A percentile compares a stretch with the other conserved stretches of the same genome.
These are phyloP conservation scores for Colletotrichum sp. DNA, from an alignment of 2,329 filamentous ascomycete genomes.

Conservation along the genomic window DNA sequence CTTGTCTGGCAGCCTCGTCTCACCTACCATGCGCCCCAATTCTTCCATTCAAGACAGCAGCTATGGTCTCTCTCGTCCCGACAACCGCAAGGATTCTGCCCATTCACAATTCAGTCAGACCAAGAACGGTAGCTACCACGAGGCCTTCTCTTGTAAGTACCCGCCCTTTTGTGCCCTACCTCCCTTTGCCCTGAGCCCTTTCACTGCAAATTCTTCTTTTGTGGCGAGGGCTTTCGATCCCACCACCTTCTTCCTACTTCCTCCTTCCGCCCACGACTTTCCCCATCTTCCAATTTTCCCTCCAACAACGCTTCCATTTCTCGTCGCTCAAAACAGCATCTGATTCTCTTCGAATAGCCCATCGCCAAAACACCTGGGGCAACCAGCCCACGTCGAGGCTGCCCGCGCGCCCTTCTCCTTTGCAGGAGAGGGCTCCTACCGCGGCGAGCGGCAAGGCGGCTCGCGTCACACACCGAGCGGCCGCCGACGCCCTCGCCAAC, in stretches of 20 bases:
- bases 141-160: not conserved
- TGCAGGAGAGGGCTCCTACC: not conserved
- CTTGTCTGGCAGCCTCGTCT: constrained; percentile 7
- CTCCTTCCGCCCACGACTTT: not conserved
- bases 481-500: not conserved
- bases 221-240: not conserved
- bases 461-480: not conserved
- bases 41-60: not conserved
- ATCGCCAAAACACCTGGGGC: not conserved
- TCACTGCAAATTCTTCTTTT: not conserved
- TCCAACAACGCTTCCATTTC: not conserved
- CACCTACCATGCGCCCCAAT: not conserved
- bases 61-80: not conserved
- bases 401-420: not conserved
- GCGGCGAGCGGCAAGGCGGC: not conserved
- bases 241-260: not conserved
- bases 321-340: not conserved
- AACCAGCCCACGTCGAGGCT: not conserved
- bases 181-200: not conserved
- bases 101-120: not conserved
- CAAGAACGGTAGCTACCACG: not conserved
- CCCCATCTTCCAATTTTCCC: not conserved
- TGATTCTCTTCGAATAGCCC: not conserved
- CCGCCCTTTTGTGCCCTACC: not conserved
- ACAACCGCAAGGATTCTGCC: not conserved